Percentiles rank a stretch among this genome's conserved stretches.
Evolutionary conservation across 345 rosid species (phyloP).

Genomic region (Xanthoceras sorbifolium): DNA sequence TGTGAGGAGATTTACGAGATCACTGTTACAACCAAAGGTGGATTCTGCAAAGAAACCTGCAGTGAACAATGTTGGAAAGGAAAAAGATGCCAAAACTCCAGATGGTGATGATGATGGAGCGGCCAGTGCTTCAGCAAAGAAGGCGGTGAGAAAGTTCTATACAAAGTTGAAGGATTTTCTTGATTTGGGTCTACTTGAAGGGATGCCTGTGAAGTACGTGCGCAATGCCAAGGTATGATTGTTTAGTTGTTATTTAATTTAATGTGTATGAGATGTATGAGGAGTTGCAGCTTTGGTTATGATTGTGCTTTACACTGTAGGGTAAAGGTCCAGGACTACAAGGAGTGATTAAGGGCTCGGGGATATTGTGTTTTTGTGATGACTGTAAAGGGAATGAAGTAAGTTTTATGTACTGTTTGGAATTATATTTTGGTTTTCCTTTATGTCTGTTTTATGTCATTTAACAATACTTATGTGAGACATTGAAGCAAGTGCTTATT

Average conservation of each 20-base stretch:
- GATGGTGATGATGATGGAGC: slow-evolving; percentile 27
- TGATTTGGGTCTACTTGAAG: slow-evolving; percentile 79
- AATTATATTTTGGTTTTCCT: not conserved
- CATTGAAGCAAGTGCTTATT: not conserved
- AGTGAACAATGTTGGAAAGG: not conserved
- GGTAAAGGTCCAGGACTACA: slow-evolving; percentile 47
- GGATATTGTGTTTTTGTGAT: slow-evolving; percentile 72
- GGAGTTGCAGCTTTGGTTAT: slow-evolving; percentile 7
- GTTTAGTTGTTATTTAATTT: not conserved
- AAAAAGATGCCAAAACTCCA: slow-evolving; percentile 9
- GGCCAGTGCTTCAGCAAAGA: slow-evolving; percentile 33
- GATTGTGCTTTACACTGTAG: slow-evolving; percentile 28
- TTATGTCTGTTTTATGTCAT: not conserved
- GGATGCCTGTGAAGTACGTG: slow-evolving; percentile 58
- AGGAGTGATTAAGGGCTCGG: slow-evolving; percentile 67
- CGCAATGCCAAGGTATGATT: slow-evolving; percentile 63
- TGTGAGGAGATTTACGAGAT: slow-evolving; percentile 57
- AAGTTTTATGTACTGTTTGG: slow-evolving; percentile 26
- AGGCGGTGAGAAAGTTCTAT: slow-evolving; percentile 47
- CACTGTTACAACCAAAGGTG: slow-evolving; percentile 38
- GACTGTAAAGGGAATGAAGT: slow-evolving; percentile 65
- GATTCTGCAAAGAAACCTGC: no score
- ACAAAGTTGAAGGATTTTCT: slow-evolving; percentile 67
- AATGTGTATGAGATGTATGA: not conserved
- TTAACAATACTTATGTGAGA: not conserved